Base-by-base conservation (phyloP, 176 grass and related monocot species). In the Carex myosuroides region DNA sequence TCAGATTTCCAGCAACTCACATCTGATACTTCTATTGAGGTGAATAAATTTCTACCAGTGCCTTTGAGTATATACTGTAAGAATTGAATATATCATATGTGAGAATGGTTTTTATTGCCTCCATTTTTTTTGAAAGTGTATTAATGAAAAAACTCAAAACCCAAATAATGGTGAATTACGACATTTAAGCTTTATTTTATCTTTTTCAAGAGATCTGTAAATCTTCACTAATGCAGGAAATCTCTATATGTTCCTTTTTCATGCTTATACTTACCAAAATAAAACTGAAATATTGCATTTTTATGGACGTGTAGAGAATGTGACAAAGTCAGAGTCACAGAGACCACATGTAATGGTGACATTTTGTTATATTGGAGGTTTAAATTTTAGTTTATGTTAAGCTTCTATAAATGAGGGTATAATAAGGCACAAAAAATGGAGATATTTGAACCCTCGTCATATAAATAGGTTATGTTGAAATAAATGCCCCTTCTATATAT, bases 11-110 rank as follows among this genome's bases (percentile, higher is more conserved):
- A 93, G 71, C 81, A 88, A 24, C 91, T 98, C 85, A 90, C 96
- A 76, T 92, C 93, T 17, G 96, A 98, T 77, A 91, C 96, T 89
- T 85, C 86, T 60, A 99, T 99, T 3, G 93, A 99, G 93, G 96
- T 94, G 68, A 75, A 68, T 48, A 58, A 73, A 58, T 65, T 63
- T 62, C 32, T 58, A 83, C 57, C 35, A 17, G 14, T 61, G 58
- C 33, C 20, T 60, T 42, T 35, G 8, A 82, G 44, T 18, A 32
- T 80, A 26, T 13, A 13, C 32, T 30, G 44, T 26, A 56, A 84
- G 4, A 33, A 77, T 56, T 32, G 22, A 8, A 77, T 1, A 77
- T 77, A 29, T 70, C 12, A 7, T 22, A 52, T 22, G 5, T 16
- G 65, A 41, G 4, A 0, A 21, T 70, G 5, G 12, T 85, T 12